phyloP scores from a whole-genome alignment of 139 green algal species.

The Picochlorum sp. region DNA sequence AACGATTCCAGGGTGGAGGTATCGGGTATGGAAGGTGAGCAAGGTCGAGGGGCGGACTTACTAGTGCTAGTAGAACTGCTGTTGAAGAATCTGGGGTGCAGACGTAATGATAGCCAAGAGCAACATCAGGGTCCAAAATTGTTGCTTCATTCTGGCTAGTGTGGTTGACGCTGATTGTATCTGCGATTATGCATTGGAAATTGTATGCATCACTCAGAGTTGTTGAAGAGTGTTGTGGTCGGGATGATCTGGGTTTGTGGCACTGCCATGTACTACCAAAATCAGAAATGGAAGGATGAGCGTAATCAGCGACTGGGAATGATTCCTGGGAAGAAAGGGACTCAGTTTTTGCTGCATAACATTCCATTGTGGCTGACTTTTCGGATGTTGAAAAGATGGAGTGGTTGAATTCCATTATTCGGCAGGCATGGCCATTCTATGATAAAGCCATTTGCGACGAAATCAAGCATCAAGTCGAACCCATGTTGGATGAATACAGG shows the following conservation, averaged over 20 bases:
- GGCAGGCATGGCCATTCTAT: conserved; percentile 77
- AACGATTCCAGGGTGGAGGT: too few relatives aligned
- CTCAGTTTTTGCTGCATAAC: conserved; percentile 54
- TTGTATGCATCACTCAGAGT: conserved; percentile 10
- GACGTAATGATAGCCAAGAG: not conserved
- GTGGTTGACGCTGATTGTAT: conserved; percentile 12
- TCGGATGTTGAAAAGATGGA: conserved; percentile 73
- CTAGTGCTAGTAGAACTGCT: too few relatives aligned
- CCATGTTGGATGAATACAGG: conserved; percentile 56
- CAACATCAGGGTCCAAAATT: conserved; percentile 16
- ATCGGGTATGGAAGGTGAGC: too few relatives aligned
- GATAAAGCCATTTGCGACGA: conserved; percentile 64
- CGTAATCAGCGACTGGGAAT: conserved; percentile 15
- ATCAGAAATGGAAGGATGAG: conserved; percentile 13
- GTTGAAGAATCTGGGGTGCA: too few relatives aligned
- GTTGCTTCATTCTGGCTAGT: not conserved
- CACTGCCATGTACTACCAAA: conserved; percentile 10
- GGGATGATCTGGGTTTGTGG: conserved; percentile 15
- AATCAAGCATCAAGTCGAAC: conserved; percentile 70
- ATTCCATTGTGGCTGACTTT: conserved; percentile 69
- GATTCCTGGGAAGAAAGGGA: conserved; percentile 64
- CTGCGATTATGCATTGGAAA: conserved; percentile 2
- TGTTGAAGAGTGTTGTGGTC: not conserved
- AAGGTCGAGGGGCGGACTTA: too few relatives aligned
- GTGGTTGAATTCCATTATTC: conserved; percentile 75